A percentile compares a stretch with the other conserved stretches of the same genome.
Evolutionary conservation across 108 stramenopile species (phyloP).

Genomic region (Conticribra guillardii): DNA sequence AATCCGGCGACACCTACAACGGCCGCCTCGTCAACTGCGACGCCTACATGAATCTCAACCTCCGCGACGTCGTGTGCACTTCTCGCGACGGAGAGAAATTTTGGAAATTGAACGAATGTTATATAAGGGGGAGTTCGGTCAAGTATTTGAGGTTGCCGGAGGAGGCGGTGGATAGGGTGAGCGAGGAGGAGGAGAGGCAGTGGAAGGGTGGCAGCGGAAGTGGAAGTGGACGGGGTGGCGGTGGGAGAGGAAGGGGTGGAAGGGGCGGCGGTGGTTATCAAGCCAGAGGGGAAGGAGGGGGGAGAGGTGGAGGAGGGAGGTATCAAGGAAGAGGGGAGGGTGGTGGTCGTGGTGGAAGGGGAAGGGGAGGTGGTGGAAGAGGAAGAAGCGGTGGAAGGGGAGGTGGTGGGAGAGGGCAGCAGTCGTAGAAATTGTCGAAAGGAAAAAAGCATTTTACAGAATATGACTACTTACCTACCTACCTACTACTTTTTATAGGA

Average conservation of each 20-base stretch:
- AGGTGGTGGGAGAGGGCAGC: too few species aligned
- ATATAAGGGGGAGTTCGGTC: slow-evolving; percentile 94
- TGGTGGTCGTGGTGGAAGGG: slow-evolving; percentile 60
- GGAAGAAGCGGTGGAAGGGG: slow-evolving; percentile 4
- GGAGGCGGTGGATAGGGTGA: slow-evolving; percentile 89
- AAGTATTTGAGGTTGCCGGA: slow-evolving; percentile 96
- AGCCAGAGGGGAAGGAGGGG: slow-evolving; percentile 40
- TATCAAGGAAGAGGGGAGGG: slow-evolving; percentile 62
- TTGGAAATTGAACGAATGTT: slow-evolving; percentile 95
- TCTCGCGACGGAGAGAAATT: slow-evolving; percentile 92
- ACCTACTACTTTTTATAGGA: too few species aligned
- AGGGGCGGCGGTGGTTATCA: slow-evolving; percentile 47
- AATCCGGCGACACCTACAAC: slow-evolving; percentile 99
- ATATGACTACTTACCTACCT: too few species aligned
- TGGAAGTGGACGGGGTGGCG: slow-evolving; percentile 42
- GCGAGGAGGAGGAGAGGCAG: slow-evolving; percentile 74
- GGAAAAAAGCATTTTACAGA: too few species aligned
- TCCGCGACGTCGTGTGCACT: slow-evolving; percentile 96
- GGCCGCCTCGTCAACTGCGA: slow-evolving; percentile 96
- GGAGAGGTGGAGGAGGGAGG: slow-evolving; percentile 45
- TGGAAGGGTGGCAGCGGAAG: slow-evolving; percentile 25
- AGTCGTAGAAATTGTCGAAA: too few species aligned
- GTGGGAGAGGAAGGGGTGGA: slow-evolving; percentile 46
- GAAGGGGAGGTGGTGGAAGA: slow-evolving; percentile 32
- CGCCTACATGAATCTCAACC: slow-evolving; percentile 98